phyloP scores from a whole-genome alignment of 2,329 filamentous ascomycete species.

The Fusarium bactridioides region DNA sequence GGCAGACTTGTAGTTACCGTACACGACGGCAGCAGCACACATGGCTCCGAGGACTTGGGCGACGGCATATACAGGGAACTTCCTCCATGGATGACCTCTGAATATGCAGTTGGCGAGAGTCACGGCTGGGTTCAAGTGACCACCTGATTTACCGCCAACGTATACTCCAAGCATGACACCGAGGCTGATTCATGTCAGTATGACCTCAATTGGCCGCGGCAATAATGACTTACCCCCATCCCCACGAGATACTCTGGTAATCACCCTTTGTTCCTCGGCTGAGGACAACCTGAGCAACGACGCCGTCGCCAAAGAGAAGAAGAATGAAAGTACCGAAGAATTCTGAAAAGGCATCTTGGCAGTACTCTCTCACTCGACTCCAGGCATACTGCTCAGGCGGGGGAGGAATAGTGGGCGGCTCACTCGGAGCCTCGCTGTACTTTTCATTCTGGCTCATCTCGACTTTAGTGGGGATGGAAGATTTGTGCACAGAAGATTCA shows the following conservation, averaged over 20 bases:
- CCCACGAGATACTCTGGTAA: conserved; percentile 60
- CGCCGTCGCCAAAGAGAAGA: conserved; percentile 75
- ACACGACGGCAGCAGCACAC: conserved; percentile 65
- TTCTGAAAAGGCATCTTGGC: conserved; percentile 69
- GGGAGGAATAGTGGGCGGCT: conserved; percentile 17
- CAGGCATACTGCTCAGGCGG: conserved; percentile 51
- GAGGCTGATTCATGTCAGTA: conserved; percentile 51
- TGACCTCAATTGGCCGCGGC: background rate
- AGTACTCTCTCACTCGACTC: conserved; percentile 59
- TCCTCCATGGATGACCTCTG: conserved; percentile 72
- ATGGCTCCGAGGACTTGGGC: conserved; percentile 75
- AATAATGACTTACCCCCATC: conserved; percentile 54
- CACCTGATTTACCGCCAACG: conserved; percentile 69
- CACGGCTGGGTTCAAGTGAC: conserved; percentile 75
- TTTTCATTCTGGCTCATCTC: conserved; percentile 44
- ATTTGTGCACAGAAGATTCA: conserved; percentile 46
- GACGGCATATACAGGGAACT: conserved; percentile 72
- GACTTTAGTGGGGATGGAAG: conserved; percentile 41
- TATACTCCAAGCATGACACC: conserved; percentile 76
- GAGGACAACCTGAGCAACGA: conserved; percentile 73
- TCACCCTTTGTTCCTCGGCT: conserved; percentile 58
- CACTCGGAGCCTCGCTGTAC: conserved; percentile 32
- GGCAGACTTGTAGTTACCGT: conserved; percentile 69
- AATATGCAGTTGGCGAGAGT: conserved; percentile 75
- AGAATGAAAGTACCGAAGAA: conserved; percentile 74